Evolutionary conservation across 768 basidiomycete genomes (phyloP).

Genomic region (Leccinum fibrillosum): DNA sequence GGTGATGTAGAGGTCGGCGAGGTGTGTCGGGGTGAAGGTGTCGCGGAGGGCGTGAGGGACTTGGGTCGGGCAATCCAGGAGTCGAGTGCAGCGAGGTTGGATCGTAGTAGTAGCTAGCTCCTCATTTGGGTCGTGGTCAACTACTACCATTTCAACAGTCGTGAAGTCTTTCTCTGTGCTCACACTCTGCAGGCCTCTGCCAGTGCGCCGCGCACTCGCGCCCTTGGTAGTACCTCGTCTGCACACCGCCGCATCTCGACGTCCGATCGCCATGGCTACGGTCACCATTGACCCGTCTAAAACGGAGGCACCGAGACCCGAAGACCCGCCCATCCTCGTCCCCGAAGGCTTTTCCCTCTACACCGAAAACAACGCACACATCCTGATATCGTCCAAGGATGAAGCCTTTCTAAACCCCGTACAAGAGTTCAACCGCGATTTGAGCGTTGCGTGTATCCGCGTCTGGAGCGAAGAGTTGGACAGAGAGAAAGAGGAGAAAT

Average conservation of each 20-base stretch:
- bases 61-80: slow-evolving; percentile 53
- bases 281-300: neutral
- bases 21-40: slow-evolving; percentile 50
- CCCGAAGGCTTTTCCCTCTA: slow-evolving; percentile 78
- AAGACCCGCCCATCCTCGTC: slow-evolving; percentile 35
- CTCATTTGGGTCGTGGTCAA: neutral
- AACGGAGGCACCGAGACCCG: neutral
- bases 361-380: slow-evolving; percentile 77
- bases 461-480: slow-evolving; percentile 81
- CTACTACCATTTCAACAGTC: neutral
- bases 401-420: slow-evolving; percentile 96
- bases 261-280: slow-evolving; percentile 6
- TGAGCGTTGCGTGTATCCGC: slow-evolving; percentile 86
- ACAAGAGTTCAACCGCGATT: slow-evolving; percentile 96
- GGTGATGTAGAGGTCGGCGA: slow-evolving; percentile 64
- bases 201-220: slow-evolving; percentile 19
- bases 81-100: slow-evolving; percentile 36
- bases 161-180: slow-evolving; percentile 19
- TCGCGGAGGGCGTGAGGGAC: slow-evolving; percentile 45
- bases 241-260: neutral
- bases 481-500: slow-evolving; percentile 58
- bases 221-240: slow-evolving; percentile 1
- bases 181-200: slow-evolving; percentile 27
- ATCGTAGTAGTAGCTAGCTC: neutral
- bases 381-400: slow-evolving; percentile 66